phyloP scores from a whole-genome alignment of 352 stramenopile genomes.

The Blastocystis hominis region DNA sequence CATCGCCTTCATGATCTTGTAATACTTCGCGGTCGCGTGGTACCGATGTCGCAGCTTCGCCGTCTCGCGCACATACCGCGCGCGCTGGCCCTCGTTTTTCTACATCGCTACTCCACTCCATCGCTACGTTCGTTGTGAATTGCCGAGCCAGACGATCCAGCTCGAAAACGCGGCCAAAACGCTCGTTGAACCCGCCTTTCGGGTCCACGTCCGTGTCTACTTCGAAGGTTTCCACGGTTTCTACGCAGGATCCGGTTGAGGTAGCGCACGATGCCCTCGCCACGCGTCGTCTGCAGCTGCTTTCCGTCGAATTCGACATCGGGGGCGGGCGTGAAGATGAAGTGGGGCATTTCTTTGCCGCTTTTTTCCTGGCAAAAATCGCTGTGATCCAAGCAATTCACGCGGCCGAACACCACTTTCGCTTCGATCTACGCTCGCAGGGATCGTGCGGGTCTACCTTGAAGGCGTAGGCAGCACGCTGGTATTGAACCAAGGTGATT shows the following conservation, averaged over 20 bases:
- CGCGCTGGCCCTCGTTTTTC: conserved; percentile 28
- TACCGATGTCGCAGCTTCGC: conserved; percentile 8
- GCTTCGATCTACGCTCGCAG: conserved; percentile 15
- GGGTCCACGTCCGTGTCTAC: conserved; percentile 10
- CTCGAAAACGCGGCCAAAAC: neutral
- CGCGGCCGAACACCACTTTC: neutral
- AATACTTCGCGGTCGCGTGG: conserved; percentile 39
- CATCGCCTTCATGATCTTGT: conserved; percentile 47
- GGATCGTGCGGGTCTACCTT: neutral
- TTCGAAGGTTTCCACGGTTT: neutral
- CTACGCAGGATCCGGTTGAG: conserved; percentile 32
- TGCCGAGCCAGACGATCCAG: conserved; percentile 34
- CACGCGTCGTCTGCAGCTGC: conserved; percentile 35
- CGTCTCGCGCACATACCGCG: conserved; percentile 17
- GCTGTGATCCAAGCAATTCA: neutral
- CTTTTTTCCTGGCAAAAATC: neutral
- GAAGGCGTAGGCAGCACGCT: conserved; percentile 19
- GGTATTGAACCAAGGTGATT: conserved; percentile 30
- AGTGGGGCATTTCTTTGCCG: neutral
- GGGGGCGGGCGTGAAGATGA: neutral
- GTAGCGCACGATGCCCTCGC: conserved; percentile 41
- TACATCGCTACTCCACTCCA: neutral
- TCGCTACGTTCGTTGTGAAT: conserved; percentile 24
- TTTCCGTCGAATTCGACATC: conserved; percentile 36
- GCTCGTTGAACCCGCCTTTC: conserved; percentile 47